These are phyloP conservation scores for Carex cristatella DNA, from an alignment of 176 grass and related monocot species.

Conservation along the genomic window DNA sequence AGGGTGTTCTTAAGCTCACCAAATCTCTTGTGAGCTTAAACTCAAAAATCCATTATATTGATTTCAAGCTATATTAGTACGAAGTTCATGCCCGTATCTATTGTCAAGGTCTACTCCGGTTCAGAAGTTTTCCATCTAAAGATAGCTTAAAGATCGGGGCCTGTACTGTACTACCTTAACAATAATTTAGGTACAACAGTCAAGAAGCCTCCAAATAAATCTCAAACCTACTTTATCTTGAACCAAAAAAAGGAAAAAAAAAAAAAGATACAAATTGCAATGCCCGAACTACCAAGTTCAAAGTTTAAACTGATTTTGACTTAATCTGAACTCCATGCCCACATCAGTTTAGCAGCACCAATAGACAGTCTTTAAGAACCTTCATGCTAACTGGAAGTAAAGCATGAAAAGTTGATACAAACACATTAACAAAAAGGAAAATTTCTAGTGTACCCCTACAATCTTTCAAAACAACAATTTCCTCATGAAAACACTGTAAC, in stretches of 20 bases:
- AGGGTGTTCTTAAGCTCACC: too few relatives aligned
- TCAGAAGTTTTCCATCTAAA: too few relatives aligned
- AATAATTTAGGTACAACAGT: background rate
- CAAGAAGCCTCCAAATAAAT: background rate
- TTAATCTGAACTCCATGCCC: background rate
- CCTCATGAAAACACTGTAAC: too few relatives aligned
- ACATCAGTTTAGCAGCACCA: background rate
- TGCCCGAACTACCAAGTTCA: background rate
- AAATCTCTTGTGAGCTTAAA: too few relatives aligned
- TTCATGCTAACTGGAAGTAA: background rate
- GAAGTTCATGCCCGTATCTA: too few relatives aligned
- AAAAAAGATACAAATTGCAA: background rate
- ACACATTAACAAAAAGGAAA: background rate
- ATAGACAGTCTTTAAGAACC: background rate
- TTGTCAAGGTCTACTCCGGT: too few relatives aligned
- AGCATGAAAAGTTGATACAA: background rate
- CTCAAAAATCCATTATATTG: too few relatives aligned
- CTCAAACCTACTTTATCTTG: background rate
- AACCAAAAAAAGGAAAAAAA: background rate
- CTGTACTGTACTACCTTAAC: background rate
- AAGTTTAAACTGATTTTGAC: background rate
- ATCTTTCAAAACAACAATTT: too few relatives aligned
- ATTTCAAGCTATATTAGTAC: background rate
- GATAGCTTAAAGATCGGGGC: background rate
- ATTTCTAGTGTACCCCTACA: too few relatives aligned